Conservation (phyloP, 2,329 filamentous ascomycete species). For the Curvularia sp. region DNA sequence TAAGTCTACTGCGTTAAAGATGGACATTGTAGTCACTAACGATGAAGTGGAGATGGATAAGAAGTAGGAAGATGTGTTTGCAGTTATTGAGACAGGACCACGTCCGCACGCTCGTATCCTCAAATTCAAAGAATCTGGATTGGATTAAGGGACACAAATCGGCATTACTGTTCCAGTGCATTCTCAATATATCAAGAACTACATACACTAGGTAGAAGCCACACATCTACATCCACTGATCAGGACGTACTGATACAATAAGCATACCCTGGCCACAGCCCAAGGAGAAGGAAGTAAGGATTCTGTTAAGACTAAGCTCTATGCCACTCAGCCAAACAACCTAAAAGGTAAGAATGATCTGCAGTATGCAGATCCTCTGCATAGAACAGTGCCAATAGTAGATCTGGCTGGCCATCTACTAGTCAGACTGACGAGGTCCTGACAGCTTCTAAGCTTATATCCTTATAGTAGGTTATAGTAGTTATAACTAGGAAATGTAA, state of each 20-base stretch:
- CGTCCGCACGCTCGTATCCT: constrained; percentile 2
- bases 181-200: neutral
- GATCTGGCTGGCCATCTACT: too few relatives aligned
- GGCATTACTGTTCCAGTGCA: neutral
- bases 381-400: too few relatives aligned
- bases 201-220: neutral
- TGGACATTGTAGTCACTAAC: neutral
- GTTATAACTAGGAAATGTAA: too few relatives aligned
- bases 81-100: constrained; percentile 6
- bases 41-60: neutral
- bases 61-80: constrained; percentile 14
- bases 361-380: too few relatives aligned
- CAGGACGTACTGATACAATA: neutral
- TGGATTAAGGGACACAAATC: neutral
- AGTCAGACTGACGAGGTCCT: too few relatives aligned
- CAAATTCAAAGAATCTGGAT: constrained; percentile 5
- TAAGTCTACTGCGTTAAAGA: neutral
- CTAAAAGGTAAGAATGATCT: too few relatives aligned
- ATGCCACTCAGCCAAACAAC: too few relatives aligned
- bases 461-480: too few relatives aligned
- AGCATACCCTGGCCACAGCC: neutral
- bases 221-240: neutral
- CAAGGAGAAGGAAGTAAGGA: too few relatives aligned
- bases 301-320: too few relatives aligned
- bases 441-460: too few relatives aligned